Base-by-base conservation (phyloP, 345 rosid genomes). In the Aegle marmelos region DNA sequence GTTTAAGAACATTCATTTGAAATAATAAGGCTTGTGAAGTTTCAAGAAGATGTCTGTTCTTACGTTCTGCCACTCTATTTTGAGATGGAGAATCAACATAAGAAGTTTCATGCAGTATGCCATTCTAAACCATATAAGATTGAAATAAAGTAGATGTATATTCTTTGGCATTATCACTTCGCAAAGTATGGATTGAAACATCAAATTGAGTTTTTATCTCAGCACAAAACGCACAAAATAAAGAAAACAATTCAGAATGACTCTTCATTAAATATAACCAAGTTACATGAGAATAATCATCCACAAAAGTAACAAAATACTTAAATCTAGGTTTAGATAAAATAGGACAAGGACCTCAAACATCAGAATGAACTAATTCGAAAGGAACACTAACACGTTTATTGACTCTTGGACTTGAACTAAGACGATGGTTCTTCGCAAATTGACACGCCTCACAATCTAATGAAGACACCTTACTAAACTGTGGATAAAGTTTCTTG, bases 151-250 rank as follows among this genome's bases (percentile, higher is more conserved):
- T 2, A 2, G 62, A 58, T 0, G 9, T 3, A 13, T 60, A 60
- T 24, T 25, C 2, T 2, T 24, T 60, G 1, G 31, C 13, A 25
- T 24, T 60, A 62, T 58, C 62, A 58, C 62, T 58, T 6, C 10
- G 2, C 10, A n/a, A 7, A 1, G 27, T 58, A 6, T 2, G 1
- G 0, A 2, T 25, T 0, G 4, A 22, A 58, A n/a, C 1, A n/a
- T 58, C 24, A n/a, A 58, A 58, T n/a, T 58, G 14, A 2, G 27
- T 58, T n/a, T 58, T 58, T 6, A 58, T 9, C 27, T 58, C 13
- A 58, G 0, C 28, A 58, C 27, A 58, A 11, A 62, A 62, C 16
- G 10, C 0, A 30, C 34, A 13, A 11, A 62, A 62, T 14, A 3
- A 7, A 62, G 36, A 28, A 62, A 27, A 13, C 5, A 62, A 4